phyloP scores from a whole-genome alignment of 2,329 filamentous ascomycete genomes.

The Dothidotthia symphoricarpi region DNA sequence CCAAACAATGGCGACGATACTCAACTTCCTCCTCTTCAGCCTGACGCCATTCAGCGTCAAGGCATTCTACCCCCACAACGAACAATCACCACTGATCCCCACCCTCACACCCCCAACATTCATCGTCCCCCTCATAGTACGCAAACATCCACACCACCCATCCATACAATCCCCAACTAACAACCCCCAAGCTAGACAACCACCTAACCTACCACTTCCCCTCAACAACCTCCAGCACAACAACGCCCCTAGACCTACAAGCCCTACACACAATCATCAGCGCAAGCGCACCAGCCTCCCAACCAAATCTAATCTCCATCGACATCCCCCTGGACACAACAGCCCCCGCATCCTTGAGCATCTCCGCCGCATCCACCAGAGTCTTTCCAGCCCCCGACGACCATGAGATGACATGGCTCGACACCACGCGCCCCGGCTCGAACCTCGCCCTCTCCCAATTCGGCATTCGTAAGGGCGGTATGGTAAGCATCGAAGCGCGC shows the following conservation, averaged over 20 bases:
- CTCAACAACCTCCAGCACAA: neutral
- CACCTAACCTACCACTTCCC: constrained; percentile 1
- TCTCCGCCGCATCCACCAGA: neutral
- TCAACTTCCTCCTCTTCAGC: constrained; percentile 1
- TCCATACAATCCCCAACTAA: neutral
- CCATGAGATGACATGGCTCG: constrained; percentile 1
- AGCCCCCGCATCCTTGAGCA: neutral
- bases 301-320: constrained; percentile 3
- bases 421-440: constrained; percentile 4
- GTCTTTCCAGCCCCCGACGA: neutral
- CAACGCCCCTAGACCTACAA: neutral
- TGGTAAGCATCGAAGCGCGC: constrained; percentile 9
- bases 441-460: constrained; percentile 10
- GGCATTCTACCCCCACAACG: constrained; percentile 3
- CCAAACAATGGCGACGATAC: neutral
- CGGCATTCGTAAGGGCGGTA: constrained; percentile 17
- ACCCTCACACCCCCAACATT: neutral
- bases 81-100: constrained; percentile 6
- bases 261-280: constrained; percentile 2
- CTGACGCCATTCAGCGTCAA: constrained; percentile 1
- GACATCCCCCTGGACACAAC: constrained; percentile 4
- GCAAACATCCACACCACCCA: neutral
- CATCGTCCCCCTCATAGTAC: constrained; percentile 4
- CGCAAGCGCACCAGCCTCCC: neutral
- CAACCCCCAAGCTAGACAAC: neutral